Evolutionary conservation across 2,329 filamentous ascomycete species (phyloP).

Genomic region (Fusarium burgessii): DNA sequence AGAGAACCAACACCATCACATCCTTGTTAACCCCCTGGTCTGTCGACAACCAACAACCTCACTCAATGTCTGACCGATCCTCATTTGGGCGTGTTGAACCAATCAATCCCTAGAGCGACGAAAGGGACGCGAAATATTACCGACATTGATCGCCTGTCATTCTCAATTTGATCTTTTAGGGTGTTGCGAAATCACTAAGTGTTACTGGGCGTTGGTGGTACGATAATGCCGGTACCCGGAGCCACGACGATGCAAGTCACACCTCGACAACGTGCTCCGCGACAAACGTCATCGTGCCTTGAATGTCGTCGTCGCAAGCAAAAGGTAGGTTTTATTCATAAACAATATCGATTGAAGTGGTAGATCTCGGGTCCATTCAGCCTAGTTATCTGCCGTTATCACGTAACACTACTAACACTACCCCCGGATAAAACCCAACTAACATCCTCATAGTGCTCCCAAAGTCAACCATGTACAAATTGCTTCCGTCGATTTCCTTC

Average conservation of each 20-base stretch:
- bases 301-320: constrained; percentile 66
- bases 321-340: constrained; percentile 53
- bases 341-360: not conserved
- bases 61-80: constrained; percentile 11
- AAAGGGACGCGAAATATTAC: not conserved
- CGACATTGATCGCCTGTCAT: constrained; percentile 1
- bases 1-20: constrained; percentile 25
- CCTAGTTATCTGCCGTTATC: not conserved
- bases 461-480: constrained; percentile 66
- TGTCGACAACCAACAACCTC: constrained; percentile 27
- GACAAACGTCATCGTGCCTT: constrained; percentile 59
- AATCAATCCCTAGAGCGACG: constrained; percentile 4
- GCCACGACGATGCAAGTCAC: constrained; percentile 37
- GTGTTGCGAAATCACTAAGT: constrained; percentile 8
- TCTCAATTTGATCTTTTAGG: not conserved
- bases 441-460: constrained; percentile 60
- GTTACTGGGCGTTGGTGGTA: constrained; percentile 13
- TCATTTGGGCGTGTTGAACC: constrained; percentile 7
- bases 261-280: constrained; percentile 39
- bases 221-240: constrained; percentile 34
- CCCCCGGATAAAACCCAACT: not conserved
- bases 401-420: not conserved
- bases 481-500: constrained; percentile 65
- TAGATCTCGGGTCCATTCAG: not conserved
- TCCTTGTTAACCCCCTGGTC: constrained; percentile 18